phyloP scores from a whole-genome alignment of 192 early-diverging fungal genomes.

The Diversispora epigaea region DNA sequence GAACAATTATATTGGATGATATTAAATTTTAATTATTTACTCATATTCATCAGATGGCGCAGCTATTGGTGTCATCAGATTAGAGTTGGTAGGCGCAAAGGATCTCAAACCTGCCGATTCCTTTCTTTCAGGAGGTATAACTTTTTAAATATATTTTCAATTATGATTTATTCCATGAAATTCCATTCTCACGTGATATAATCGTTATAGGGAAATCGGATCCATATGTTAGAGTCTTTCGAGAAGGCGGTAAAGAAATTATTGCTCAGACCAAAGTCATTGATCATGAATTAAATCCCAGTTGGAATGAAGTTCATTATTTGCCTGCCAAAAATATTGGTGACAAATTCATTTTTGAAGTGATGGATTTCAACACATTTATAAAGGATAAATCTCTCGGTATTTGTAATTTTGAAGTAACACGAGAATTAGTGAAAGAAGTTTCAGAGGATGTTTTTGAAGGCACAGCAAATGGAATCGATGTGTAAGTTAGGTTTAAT shows the following conservation, averaged over 20 bases:
- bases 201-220: constrained; percentile 72
- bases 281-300: constrained; percentile 80
- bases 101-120: constrained; percentile 10
- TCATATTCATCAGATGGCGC: not conserved
- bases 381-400: constrained; percentile 87
- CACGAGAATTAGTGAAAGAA: constrained; percentile 57
- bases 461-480: constrained; percentile 32
- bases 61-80: constrained; percentile 30
- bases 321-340: constrained; percentile 74
- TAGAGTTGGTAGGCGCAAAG: constrained; percentile 23
- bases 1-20: not conserved
- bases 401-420: constrained; percentile 59
- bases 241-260: constrained; percentile 37
- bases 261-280: constrained; percentile 78
- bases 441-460: constrained; percentile 40
- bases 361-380: constrained; percentile 87
- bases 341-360: constrained; percentile 73
- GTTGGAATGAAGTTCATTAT: constrained; percentile 90
- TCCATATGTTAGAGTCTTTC: constrained; percentile 77
- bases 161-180: not conserved
- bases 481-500: constrained; percentile 33
- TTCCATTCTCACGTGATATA: not conserved
- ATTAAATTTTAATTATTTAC: not conserved
- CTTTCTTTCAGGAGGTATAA: constrained; percentile 9
- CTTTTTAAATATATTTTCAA: not conserved